Evolutionary conservation across 208 protist species (phyloP).

Genomic region (Wallacemonas sp.): DNA sequence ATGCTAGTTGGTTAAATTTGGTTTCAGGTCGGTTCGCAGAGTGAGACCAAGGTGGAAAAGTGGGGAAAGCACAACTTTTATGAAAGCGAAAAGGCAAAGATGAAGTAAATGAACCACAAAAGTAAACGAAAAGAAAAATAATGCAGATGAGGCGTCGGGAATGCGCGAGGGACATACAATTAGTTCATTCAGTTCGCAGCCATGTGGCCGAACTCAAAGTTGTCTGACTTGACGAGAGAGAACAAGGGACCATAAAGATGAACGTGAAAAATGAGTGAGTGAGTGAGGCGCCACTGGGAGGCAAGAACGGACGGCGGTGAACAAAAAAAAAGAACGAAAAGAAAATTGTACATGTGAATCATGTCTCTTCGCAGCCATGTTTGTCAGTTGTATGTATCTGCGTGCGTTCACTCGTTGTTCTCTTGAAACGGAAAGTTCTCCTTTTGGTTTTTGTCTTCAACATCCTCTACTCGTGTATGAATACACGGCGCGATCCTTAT

Average conservation of each 20-base stretch:
- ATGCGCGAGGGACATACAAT: too few species aligned
- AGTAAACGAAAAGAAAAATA: constrained; percentile 1
- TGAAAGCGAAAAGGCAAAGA: constrained; percentile 10
- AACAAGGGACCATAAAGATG: neutral
- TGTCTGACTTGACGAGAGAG: constrained; percentile 1
- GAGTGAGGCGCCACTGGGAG: too few species aligned
- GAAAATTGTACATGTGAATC: constrained; percentile 1
- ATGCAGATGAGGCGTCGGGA: too few species aligned
- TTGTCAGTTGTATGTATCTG: neutral
- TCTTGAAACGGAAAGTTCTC: too few species aligned
- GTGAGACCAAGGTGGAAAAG: too few species aligned
- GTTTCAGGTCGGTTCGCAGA: too few species aligned
- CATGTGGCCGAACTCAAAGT: neutral
- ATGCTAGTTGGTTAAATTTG: too few species aligned
- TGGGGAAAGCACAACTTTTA: too few species aligned
- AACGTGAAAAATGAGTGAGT: neutral
- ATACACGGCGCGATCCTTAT: neutral
- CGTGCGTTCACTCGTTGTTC: neutral
- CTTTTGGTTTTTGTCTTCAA: neutral
- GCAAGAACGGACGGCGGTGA: too few species aligned
- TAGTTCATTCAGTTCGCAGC: too few species aligned
- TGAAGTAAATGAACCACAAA: neutral
- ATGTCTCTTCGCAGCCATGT: too few species aligned
- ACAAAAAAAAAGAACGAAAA: too few species aligned
- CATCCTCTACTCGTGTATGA: neutral